Evolutionary conservation across 345 rosid species (phyloP), one percentile per base, ranked within the genome.

Genomic region (Pelargonium nanum): DNA sequence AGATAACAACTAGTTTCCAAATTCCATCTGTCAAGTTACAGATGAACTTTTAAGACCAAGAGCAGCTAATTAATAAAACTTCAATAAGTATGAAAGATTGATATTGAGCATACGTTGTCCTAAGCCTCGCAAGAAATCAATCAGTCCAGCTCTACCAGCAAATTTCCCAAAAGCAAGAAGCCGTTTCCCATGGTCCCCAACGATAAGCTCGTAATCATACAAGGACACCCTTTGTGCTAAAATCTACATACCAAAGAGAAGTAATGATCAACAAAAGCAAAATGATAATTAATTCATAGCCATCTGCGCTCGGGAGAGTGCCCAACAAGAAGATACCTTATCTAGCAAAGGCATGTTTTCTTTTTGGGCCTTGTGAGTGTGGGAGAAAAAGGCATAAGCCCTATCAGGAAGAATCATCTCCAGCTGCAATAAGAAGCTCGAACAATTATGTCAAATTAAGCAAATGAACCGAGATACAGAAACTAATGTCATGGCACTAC

Each of bases 141-240:
- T 69, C 8, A 86, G 75, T 51, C 95, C 95, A 22, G 98, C 98
- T 88, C 89, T 83, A 55, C 98, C 96, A 65, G 96, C 98, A 72
- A 65, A 92, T 75, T 68, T 85, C 56, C 96, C 98, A 70, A 92
- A 92, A 8, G 98, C 95, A 57, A 92, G 77, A 56, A 86, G 62
- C 71, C 95, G 70, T 64, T 75, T 74, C 23, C 96, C 96, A 16
- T 78, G 80, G 54, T 85, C 93, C 20, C 85, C 83, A 52, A 75
- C 89, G 4, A 92, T 83, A 19, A 86, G 91, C 84, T 89, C 96
- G 62, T 92, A 89, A 62, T 92, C 98, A 77, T 65, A 92, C 66
- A 89, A 68, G 0, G 98, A 82, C 5, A 65, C 98, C 66, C 83
- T 77, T 70, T 85, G 80, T 2, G 81, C 85, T 48, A 86, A 68